Conservation (phyloP, 2,329 filamentous ascomycete genomes). For the Capronia americana region DNA sequence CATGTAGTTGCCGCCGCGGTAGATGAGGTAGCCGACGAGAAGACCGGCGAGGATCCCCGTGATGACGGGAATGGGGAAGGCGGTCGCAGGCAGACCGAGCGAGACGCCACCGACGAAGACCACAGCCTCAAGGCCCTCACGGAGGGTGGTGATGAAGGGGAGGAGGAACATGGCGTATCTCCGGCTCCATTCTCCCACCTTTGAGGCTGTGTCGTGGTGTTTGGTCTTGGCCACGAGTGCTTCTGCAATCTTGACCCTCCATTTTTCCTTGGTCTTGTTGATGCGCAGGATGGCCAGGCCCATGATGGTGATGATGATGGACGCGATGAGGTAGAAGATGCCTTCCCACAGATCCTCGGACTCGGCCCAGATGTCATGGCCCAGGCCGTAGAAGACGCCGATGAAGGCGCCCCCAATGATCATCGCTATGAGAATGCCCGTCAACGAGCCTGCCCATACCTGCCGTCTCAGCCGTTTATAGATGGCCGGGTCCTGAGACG, state of each 20-base stretch:
- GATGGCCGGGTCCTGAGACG: constrained; percentile 64
- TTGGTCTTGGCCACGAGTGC: constrained; percentile 66
- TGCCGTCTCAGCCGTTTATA: constrained; percentile 73
- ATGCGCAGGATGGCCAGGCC: constrained; percentile 80
- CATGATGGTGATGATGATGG: constrained; percentile 80
- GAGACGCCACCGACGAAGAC: constrained; percentile 86
- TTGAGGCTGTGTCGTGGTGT: constrained; percentile 44
- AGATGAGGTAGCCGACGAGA: constrained; percentile 74
- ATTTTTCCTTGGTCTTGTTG: constrained; percentile 83
- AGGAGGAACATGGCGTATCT: constrained; percentile 86
- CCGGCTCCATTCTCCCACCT: constrained; percentile 63
- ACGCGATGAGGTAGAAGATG: constrained; percentile 75
- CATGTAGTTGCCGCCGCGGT: constrained; percentile 71
- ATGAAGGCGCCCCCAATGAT: constrained; percentile 71
- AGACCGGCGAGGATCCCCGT: constrained; percentile 73
- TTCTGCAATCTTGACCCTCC: constrained; percentile 78
- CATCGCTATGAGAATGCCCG: constrained; percentile 69
- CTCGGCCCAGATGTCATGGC: constrained; percentile 68
- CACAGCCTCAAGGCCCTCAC: constrained; percentile 85
- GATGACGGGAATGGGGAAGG: constrained; percentile 79
- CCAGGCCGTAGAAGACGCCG: constrained; percentile 73
- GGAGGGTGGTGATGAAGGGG: constrained; percentile 82
- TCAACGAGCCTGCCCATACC: constrained; percentile 72
- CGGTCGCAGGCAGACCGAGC: constrained; percentile 73
- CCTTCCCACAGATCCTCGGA: constrained; percentile 83